phyloP scores from a whole-genome alignment of 192 early-diverging fungal genomes.

The Linnemannia elongata region DNA sequence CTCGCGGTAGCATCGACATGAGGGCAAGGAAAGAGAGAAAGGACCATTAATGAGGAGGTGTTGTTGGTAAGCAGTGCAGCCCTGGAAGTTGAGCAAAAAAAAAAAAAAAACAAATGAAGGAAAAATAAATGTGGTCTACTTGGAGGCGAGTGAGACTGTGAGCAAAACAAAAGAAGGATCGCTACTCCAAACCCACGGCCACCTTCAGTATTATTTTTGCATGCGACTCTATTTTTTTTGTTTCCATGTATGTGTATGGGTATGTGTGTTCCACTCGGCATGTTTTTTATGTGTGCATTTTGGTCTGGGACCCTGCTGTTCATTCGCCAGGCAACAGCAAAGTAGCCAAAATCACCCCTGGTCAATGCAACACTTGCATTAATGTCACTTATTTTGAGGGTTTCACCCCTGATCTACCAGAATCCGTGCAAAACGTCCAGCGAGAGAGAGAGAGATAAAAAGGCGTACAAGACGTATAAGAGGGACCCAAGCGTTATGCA shows the following conservation, averaged over 20 bases:
- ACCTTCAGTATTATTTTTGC: too few species aligned
- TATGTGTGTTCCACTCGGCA: not conserved
- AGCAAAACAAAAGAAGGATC: too few species aligned
- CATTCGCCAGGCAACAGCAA: not conserved
- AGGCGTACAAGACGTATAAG: not conserved
- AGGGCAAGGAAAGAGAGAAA: not conserved
- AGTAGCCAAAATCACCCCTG: not conserved
- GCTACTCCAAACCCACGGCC: too few species aligned
- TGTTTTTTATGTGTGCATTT: not conserved
- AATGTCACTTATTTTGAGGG: not conserved
- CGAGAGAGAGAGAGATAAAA: too few species aligned
- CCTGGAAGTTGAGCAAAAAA: too few species aligned
- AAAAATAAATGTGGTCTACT: too few species aligned
- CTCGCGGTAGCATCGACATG: not conserved
- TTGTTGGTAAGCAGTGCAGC: too few species aligned
- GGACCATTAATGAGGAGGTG: not conserved
- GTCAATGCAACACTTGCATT: not conserved
- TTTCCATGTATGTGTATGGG: not conserved
- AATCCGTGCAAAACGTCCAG: not conserved
- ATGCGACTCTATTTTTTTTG: not conserved
- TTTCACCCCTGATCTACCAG: not conserved
- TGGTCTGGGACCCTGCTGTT: not conserved
- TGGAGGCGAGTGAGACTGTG: too few species aligned
- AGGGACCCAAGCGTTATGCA: not conserved
- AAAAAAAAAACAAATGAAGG: too few species aligned